phyloP scores from a whole-genome alignment of 2,329 filamentous ascomycete species.

The Fusarium algeriense region DNA sequence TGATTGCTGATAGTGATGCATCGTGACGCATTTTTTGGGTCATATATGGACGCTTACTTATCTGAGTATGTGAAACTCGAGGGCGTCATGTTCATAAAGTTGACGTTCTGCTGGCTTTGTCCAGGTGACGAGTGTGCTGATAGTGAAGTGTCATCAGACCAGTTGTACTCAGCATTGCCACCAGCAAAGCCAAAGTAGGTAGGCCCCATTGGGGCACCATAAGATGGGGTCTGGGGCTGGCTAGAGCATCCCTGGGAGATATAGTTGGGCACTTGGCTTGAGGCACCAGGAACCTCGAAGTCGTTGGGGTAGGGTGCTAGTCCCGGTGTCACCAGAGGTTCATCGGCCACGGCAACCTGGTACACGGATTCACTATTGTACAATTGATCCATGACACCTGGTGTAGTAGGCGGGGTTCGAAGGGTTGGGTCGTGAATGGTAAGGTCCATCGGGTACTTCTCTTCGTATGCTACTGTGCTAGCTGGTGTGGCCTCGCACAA shows the following conservation, averaged over 20 bases:
- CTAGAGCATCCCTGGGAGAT: constrained; percentile 55
- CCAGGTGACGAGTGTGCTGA: constrained; percentile 52
- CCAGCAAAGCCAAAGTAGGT: constrained; percentile 56
- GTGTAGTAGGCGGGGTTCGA: constrained; percentile 67
- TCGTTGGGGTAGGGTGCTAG: constrained; percentile 60
- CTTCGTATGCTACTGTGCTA: constrained; percentile 49
- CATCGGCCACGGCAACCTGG: constrained; percentile 59
- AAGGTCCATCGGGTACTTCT: constrained; percentile 49
- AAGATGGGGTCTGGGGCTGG: constrained; percentile 64
- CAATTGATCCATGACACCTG: constrained; percentile 59
- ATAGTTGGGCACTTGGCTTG: constrained; percentile 60
- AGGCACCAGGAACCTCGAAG: constrained; percentile 58
- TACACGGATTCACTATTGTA: constrained; percentile 56
- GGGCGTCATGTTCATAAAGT: constrained; percentile 55
- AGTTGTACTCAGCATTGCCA: constrained; percentile 63
- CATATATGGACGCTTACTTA: constrained; percentile 21
- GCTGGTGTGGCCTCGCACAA: constrained; percentile 57
- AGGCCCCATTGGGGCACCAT: constrained; percentile 57
- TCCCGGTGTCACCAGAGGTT: constrained; percentile 63
- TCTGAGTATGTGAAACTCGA: constrained; percentile 47
- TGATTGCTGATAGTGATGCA: constrained; percentile 1
- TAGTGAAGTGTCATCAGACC: constrained; percentile 60
- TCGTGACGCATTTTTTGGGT: neutral
- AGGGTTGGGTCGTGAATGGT: constrained; percentile 59
- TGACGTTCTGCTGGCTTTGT: constrained; percentile 48